phyloP scores from a whole-genome alignment of 2,329 filamentous ascomycete species.

The Chrysosphaeria jannelii region DNA sequence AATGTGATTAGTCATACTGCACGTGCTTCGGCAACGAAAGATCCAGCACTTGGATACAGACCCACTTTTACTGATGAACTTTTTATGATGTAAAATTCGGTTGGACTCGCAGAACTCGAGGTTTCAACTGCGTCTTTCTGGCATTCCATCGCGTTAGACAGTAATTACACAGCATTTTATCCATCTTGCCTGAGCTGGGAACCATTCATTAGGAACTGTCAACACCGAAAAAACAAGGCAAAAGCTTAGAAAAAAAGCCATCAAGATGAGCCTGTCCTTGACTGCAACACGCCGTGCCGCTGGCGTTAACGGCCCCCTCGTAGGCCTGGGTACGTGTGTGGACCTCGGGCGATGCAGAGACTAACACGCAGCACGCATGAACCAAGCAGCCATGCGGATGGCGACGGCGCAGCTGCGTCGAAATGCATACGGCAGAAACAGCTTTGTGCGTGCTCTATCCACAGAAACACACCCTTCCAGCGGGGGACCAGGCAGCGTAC shows the following conservation, averaged over 20 bases:
- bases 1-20: too few species aligned
- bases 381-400: slow-evolving; percentile 15
- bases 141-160: too few species aligned
- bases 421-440: slow-evolving; percentile 23
- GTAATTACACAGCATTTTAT: too few species aligned
- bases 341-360: slow-evolving; percentile 6
- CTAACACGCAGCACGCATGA: slow-evolving; percentile 14
- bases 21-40: too few species aligned
- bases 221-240: too few species aligned
- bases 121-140: too few species aligned
- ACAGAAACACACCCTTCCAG: slow-evolving; percentile 27
- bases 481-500: slow-evolving; percentile 26
- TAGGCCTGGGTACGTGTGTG: slow-evolving; percentile 14
- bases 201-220: not conserved
- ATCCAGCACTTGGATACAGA: too few species aligned
- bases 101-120: too few species aligned
- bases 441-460: slow-evolving; percentile 23
- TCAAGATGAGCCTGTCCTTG: slow-evolving; percentile 23
- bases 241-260: too few species aligned
- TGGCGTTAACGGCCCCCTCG: slow-evolving; percentile 19
- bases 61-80: too few species aligned
- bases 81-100: too few species aligned
- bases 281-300: slow-evolving; percentile 21
- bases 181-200: not conserved
- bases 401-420: slow-evolving; percentile 16